Evolutionary conservation across 1,284 basidiomycete genomes (phyloP).

Genomic region (Heterobasidion occidentale): DNA sequence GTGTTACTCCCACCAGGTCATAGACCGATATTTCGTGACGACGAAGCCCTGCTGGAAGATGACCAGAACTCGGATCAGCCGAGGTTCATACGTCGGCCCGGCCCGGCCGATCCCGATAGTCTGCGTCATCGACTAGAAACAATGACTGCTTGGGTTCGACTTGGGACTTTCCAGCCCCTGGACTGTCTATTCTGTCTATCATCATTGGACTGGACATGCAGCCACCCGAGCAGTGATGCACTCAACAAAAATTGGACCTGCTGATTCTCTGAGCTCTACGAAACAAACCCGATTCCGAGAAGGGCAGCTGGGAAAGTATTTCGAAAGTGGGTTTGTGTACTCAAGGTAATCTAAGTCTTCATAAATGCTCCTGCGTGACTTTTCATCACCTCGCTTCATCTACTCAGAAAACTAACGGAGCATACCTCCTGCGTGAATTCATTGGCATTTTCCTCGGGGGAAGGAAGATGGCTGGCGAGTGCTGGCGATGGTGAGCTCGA

Average conservation of each 20-base stretch:
- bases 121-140: no score
- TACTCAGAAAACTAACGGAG: constrained; percentile 41
- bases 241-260: no score
- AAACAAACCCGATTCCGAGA: not conserved
- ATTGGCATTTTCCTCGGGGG: constrained; percentile 51
- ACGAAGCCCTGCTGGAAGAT: constrained; percentile 38
- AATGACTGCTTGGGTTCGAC: no score
- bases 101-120: no score
- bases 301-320: constrained; percentile 5
- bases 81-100: no score
- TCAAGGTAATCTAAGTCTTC: constrained; percentile 26
- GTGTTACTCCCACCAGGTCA: constrained; percentile 35
- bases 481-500: constrained; percentile 61
- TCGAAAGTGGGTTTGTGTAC: constrained; percentile 33
- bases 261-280: no score
- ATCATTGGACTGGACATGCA: no score
- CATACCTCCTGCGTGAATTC: constrained; percentile 71
- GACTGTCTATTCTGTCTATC: no score
- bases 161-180: no score
- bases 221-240: no score
- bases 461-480: constrained; percentile 64
- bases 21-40: constrained; percentile 30
- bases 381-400: not conserved
- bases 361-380: not conserved
- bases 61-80: not conserved